Evolutionary conservation across 2,329 filamentous ascomycete genomes (phyloP), one percentile per base, ranked within the genome.

Genomic region (Phialemoniopsis sp.): DNA sequence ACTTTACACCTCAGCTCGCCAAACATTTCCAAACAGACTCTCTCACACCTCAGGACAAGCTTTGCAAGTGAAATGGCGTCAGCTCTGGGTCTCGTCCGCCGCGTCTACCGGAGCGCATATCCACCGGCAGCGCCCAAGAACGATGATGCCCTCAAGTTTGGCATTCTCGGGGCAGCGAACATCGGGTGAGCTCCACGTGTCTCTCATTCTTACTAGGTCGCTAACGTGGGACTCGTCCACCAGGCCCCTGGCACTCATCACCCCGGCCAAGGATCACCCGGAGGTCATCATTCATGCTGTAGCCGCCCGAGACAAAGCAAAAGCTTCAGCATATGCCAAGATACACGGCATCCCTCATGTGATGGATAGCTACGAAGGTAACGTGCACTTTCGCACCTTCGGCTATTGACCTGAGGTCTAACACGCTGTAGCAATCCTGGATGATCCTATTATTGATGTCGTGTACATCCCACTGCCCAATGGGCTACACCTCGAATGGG

Each of bases 211-310:
- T 13, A 21, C 13, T 13, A n/a, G 6, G 37, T n/a, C 8, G 17
- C 15, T 15, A 14, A 29, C 15, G 29, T 39, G 5, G 13, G 2
- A 8, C 8, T 9, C 10, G 8, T 33, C 31, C 14, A 10, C 28
- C 43, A 72, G 67, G 8, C 64, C 66, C 1, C 37, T 55, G n/a
- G 61, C 64, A 13, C 46, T 76, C 14, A 67, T 78, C 31, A 51
- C 43, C 3, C 73, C 75, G 0, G 72, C 73, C 12, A 67, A 62
- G 43, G 64, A 61, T 4, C 74, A 80, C 47, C 59, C 73, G 1
- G 72, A 75, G 32, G 67, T 78, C 12, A 58, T 76, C 10, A 42
- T 80, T 10, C 60, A 66, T 5, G 69, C 67, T 3, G 63, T 80
- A 3, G 72, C 75, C 5, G 72, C 74, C 4, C 61, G 74, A 7